Percentiles rank a stretch among this genome's conserved stretches.
These are phyloP conservation scores for Trametes hirsuta DNA, from an alignment of 1,284 basidiomycete genomes.

Conservation along the genomic window DNA sequence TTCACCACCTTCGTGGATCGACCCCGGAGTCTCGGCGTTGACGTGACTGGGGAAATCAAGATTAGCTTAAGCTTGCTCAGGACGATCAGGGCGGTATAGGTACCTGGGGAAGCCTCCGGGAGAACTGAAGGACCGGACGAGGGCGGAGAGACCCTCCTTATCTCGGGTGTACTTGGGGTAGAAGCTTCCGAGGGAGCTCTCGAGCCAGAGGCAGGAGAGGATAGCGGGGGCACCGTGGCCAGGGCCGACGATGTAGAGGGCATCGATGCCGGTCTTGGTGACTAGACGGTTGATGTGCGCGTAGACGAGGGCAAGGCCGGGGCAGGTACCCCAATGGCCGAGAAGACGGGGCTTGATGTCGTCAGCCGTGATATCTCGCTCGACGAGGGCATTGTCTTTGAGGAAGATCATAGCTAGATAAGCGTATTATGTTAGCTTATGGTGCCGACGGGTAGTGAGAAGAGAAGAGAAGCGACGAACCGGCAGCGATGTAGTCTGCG, in stretches of 20 bases:
- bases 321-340: conserved; percentile 79
- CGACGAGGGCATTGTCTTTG: conserved; percentile 71
- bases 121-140: conserved; percentile 66
- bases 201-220: conserved; percentile 81
- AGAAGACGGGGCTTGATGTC: conserved; percentile 83
- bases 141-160: conserved; percentile 62
- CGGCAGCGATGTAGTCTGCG: conserved; percentile 68
- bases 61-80: background rate
- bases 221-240: conserved; percentile 85
- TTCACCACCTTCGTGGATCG: conserved; percentile 91
- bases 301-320: conserved; percentile 79
- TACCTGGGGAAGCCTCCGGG: conserved; percentile 71
- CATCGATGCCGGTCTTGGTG: conserved; percentile 57
- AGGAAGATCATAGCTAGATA: conserved; percentile 79
- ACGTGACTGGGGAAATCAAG: conserved; percentile 52
- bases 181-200: conserved; percentile 76
- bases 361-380: conserved; percentile 58
- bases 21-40: conserved; percentile 82
- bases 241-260: conserved; percentile 76
- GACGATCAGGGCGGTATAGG: conserved; percentile 1
- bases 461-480: conserved; percentile 37
- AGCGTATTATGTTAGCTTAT: background rate
- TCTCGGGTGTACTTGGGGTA: conserved; percentile 74
- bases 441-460: background rate
- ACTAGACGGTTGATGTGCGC: conserved; percentile 82